Evolutionary conservation across 2,329 filamentous ascomycete genomes (phyloP).

Genomic region (Decorospora gaudefroyi): DNA sequence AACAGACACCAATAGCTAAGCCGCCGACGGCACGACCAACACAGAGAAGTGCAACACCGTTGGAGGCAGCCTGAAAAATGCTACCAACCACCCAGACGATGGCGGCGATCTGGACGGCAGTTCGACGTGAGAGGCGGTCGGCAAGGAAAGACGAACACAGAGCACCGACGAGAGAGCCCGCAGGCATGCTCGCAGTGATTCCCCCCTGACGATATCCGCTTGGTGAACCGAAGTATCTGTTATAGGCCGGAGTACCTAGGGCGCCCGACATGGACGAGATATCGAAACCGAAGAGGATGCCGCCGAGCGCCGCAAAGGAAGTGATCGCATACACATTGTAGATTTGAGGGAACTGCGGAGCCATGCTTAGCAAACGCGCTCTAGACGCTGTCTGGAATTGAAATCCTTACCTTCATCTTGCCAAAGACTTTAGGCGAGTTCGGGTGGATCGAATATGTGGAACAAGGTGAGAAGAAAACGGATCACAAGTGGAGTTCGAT

Average conservation of each 20-base stretch:
- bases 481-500: constrained; percentile 1
- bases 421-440: constrained; percentile 17
- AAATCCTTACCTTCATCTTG: constrained; percentile 38
- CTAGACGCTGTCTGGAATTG: background rate
- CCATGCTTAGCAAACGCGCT: background rate
- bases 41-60: constrained; percentile 52
- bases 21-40: constrained; percentile 74
- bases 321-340: constrained; percentile 54
- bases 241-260: constrained; percentile 46
- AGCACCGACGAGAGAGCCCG: constrained; percentile 55
- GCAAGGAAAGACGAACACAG: constrained; percentile 54
- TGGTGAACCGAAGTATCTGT: constrained; percentile 46
- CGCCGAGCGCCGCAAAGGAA: constrained; percentile 63
- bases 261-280: constrained; percentile 49
- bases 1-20: constrained; percentile 83
- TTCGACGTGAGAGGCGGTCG: constrained; percentile 52
- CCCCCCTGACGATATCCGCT: constrained; percentile 45
- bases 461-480: constrained; percentile 4
- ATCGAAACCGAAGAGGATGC: constrained; percentile 49
- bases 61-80: constrained; percentile 47
- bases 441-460: constrained; percentile 13
- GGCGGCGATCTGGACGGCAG: constrained; percentile 52
- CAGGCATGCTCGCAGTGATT: constrained; percentile 57
- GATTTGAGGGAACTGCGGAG: constrained; percentile 47
- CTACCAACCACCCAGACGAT: constrained; percentile 55